Percentiles rank a stretch among this genome's conserved stretches.
These are phyloP conservation scores for Cornus kousa DNA, from an alignment of 148 eudicot genomes.

Conservation along the genomic window DNA sequence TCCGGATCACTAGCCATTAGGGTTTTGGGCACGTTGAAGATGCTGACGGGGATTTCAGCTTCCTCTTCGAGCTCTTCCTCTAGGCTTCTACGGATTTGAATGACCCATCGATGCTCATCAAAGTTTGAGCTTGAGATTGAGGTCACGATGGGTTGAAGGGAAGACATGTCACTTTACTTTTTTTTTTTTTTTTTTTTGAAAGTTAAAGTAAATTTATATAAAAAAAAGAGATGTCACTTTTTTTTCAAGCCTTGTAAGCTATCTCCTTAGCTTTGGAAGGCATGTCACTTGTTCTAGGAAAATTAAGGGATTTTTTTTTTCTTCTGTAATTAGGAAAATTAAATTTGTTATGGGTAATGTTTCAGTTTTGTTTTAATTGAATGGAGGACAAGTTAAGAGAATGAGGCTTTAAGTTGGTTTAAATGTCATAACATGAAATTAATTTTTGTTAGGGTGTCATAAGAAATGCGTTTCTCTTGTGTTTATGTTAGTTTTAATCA, in stretches of 20 bases:
- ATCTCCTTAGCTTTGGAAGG: too few relatives aligned
- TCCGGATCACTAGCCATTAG: slow-evolving; percentile 38
- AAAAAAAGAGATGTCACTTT: too few relatives aligned
- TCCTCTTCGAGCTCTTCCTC: slow-evolving; percentile 38
- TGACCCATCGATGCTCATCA: slow-evolving; percentile 38
- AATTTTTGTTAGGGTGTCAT: too few relatives aligned
- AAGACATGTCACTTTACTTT: not conserved
- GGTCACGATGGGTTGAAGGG: slow-evolving; percentile 10
- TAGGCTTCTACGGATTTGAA: slow-evolving; percentile 37
- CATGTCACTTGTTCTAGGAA: not conserved
- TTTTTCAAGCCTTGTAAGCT: too few relatives aligned
- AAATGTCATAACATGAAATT: not conserved
- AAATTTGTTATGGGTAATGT: not conserved
- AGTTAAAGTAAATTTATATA: too few relatives aligned
- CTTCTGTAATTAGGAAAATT: too few relatives aligned
- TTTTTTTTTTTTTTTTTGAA: too few relatives aligned
- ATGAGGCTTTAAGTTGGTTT: not conserved
- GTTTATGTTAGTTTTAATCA: not conserved
- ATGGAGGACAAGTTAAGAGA: slow-evolving; percentile 3
- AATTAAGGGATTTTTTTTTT: not conserved
- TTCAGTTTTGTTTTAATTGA: slow-evolving; percentile 6
- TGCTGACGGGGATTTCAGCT: slow-evolving; percentile 33
- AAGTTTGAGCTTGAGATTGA: slow-evolving; percentile 15
- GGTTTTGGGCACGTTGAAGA: slow-evolving; percentile 46
- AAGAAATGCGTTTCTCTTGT: not conserved